Evolutionary conservation across 2,329 filamentous ascomycete species (phyloP).

Genomic region (Botrytis cinerea): DNA sequence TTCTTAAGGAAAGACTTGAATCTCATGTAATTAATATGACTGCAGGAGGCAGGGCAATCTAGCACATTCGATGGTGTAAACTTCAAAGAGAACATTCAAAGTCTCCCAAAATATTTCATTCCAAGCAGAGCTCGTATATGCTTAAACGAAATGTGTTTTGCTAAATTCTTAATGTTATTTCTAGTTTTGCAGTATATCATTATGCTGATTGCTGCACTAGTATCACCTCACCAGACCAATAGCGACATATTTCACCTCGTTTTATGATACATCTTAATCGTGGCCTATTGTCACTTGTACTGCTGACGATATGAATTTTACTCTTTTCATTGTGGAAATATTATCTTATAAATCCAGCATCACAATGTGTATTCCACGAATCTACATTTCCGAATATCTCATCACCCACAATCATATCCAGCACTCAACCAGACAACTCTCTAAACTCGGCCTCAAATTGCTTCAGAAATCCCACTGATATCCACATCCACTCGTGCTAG

Average conservation of each 20-base stretch:
- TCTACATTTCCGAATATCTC: not conserved
- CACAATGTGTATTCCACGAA: not conserved
- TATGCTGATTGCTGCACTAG: not conserved
- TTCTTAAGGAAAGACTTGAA: not conserved
- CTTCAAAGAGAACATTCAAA: not conserved
- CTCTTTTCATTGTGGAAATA: not conserved
- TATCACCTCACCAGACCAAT: not conserved
- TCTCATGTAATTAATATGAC: not conserved
- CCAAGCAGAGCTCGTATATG: not conserved
- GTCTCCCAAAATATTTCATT: not conserved
- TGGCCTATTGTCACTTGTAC: not conserved
- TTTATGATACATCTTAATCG: accelerated
- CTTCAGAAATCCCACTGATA: slow-evolving; percentile 6
- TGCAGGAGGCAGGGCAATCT: not conserved
- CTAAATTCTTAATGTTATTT: not conserved
- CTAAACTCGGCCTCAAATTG: accelerated
- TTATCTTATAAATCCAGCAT: not conserved
- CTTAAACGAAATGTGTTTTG: accelerated
- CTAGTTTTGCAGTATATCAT: not conserved
- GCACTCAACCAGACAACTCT: not conserved
- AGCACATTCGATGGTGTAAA: not conserved
- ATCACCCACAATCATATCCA: not conserved
- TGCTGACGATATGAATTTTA: not conserved
- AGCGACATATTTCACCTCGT: accelerated
- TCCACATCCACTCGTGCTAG: not conserved